Evolutionary conservation across 176 grass and related monocot species (phyloP).

Genomic region (Otatea glauca): DNA sequence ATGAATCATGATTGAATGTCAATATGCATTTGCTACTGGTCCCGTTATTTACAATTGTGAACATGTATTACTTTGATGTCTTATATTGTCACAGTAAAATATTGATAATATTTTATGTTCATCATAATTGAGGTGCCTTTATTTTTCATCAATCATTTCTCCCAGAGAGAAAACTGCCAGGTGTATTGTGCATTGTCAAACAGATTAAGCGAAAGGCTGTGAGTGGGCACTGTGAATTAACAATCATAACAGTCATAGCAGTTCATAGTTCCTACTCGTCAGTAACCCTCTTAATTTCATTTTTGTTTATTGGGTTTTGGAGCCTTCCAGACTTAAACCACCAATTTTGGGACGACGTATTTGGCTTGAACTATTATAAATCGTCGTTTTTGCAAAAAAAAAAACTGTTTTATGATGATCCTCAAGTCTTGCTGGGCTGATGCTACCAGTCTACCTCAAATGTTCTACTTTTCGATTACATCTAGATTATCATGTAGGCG

Average conservation of each 20-base stretch:
- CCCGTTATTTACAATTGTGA: conserved; percentile 6
- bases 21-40: neutral
- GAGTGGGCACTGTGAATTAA: neutral
- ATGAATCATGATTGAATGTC: neutral
- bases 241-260: neutral
- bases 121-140: neutral
- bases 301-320: conserved; percentile 5
- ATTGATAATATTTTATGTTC: neutral
- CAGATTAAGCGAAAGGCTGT: neutral
- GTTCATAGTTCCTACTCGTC: neutral
- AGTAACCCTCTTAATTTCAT: neutral
- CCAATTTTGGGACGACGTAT: neutral
- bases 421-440: neutral
- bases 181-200: neutral
- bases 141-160: conserved; percentile 4
- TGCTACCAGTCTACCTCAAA: neutral
- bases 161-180: neutral
- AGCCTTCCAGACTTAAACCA: conserved; percentile 1
- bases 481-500: neutral
- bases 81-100: neutral
- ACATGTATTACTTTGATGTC: neutral
- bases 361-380: neutral
- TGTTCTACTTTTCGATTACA: conserved; percentile 4
- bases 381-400: conserved; percentile 27
- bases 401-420: neutral